Conservation (phyloP, 73 alveolate species). For the Loxodes magnus region DNA sequence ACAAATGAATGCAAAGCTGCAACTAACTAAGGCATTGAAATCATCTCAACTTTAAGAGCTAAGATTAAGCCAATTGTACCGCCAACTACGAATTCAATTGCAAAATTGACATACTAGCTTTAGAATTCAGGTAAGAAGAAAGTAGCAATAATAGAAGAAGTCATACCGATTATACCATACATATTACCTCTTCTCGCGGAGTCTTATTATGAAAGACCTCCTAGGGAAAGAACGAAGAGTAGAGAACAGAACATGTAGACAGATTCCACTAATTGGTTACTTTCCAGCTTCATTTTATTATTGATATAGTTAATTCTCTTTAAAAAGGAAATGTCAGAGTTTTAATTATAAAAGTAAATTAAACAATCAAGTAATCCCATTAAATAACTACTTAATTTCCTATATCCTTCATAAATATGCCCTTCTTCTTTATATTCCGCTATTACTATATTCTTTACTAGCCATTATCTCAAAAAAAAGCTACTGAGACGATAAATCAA, state of each 20-base stretch:
- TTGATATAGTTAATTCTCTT: too few relatives aligned
- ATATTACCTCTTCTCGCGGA: conserved; percentile 45
- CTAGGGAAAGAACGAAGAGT: conserved; percentile 21
- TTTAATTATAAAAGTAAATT: too few relatives aligned
- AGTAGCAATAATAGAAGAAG: conserved; percentile 5
- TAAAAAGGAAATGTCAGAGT: too few relatives aligned
- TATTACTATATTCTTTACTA: too few relatives aligned
- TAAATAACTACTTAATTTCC: too few relatives aligned
- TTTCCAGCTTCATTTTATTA: background rate
- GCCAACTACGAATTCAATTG: conserved; percentile 5
- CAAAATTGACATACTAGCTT: background rate
- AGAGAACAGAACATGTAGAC: conserved; percentile 30
- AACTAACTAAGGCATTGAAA: conserved; percentile 10
- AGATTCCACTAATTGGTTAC: conserved; percentile 1
- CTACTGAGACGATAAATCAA: too few relatives aligned
- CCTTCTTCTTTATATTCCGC: too few relatives aligned
- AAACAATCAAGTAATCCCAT: too few relatives aligned
- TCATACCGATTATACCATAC: conserved; percentile 40
- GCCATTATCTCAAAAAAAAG: too few relatives aligned
- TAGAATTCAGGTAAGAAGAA: background rate
- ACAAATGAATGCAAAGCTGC: conserved; percentile 15
- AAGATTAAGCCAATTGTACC: background rate
- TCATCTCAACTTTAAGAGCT: conserved; percentile 16
- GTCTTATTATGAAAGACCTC: conserved; percentile 31
- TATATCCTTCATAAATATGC: too few relatives aligned